A percentile compares a stretch with the other conserved stretches of the same genome.
Evolutionary conservation across 441 rosid genomes (phyloP).

Genomic region (Aquilaria agallochum): DNA sequence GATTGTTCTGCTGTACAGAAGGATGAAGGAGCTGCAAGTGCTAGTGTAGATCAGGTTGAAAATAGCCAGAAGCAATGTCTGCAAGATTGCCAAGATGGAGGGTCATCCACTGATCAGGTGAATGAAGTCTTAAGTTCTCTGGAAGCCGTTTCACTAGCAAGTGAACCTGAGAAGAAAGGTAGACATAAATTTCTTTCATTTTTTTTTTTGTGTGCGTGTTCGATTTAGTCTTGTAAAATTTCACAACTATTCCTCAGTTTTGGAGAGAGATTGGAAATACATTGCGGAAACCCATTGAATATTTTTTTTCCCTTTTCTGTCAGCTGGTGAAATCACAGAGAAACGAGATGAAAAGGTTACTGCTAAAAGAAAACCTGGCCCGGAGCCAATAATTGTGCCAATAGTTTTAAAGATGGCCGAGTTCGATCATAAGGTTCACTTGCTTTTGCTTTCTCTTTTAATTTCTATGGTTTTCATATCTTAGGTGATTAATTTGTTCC

Average conservation of each 20-base stretch:
- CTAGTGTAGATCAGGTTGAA: conserved; percentile 28
- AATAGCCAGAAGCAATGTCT: conserved; percentile 18
- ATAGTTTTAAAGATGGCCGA: conserved; percentile 90
- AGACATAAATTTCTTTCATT: conserved; percentile 2
- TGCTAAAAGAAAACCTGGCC: conserved; percentile 56
- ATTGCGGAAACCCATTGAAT: conserved; percentile 7
- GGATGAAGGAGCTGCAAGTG: conserved; percentile 26
- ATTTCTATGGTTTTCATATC: neutral
- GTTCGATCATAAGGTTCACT: conserved; percentile 86
- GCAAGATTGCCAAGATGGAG: conserved; percentile 24
- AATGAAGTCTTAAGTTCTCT: conserved; percentile 32
- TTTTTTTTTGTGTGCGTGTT: neutral
- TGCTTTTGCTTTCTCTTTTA: conserved; percentile 13
- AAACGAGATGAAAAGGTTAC: conserved; percentile 25
- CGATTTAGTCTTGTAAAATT: neutral
- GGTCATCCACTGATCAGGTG: conserved; percentile 23
- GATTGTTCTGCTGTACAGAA: conserved; percentile 21
- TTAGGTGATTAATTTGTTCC: too few species aligned
- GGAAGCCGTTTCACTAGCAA: conserved; percentile 32
- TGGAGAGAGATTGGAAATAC: conserved; percentile 3
- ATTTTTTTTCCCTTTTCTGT: conserved; percentile 12
- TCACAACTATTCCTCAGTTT: conserved; percentile 3
- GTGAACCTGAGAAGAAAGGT: conserved; percentile 39
- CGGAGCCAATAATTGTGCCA: conserved; percentile 81
- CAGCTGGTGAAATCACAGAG: conserved; percentile 43